Evolutionary conservation across 768 basidiomycete species (phyloP), one percentile per base, ranked within the genome.

Genomic region (Nidularia sp.): DNA sequence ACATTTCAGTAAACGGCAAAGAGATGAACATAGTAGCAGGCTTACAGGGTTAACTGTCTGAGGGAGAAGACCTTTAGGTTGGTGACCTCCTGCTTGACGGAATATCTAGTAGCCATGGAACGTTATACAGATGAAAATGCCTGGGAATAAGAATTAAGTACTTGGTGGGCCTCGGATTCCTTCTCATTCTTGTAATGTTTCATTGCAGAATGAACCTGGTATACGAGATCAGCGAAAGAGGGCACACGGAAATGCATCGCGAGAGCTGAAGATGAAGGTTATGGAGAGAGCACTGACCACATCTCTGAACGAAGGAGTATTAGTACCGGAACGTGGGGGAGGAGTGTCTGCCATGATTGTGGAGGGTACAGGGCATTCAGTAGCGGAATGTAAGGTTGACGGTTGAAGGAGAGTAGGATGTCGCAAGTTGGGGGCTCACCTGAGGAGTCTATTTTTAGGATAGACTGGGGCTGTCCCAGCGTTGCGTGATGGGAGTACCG

Each of bases 131-230:
- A 29, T 29, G 25, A 29, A 29, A 29, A 29, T 29, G 25, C 25
- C 25, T 29, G 25, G 25, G 25, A 29, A 29, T 29, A 29, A 29
- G 25, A 29, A 29, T 29, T 29, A 29, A 29, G 49, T 60, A 88
- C 91, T 75, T 85, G 83, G 67, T 95, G 93, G 6, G 92, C 92
- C 69, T 93, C 90, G 1, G 92, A 93, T 49, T 93, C 88, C 55
- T 85, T 81, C 64, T 94, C 93, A 50, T 87, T 80, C 59, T 76
- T 85, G 69, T 79, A 77, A 52, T 81, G 79, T 57, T 78, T 84
- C 66, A 89, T 79, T 36, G 76, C 83, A 62, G 86, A 83, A 54
- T 76, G 76, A 32, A 88, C 81, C 86, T 90, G 83, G 31, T 78
- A 70, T 42, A 81, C 57, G 54, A 77, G 54, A 55, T 78, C 64